phyloP scores from a whole-genome alignment of 1,284 basidiomycete species.

The Ustilago hordei region DNA sequence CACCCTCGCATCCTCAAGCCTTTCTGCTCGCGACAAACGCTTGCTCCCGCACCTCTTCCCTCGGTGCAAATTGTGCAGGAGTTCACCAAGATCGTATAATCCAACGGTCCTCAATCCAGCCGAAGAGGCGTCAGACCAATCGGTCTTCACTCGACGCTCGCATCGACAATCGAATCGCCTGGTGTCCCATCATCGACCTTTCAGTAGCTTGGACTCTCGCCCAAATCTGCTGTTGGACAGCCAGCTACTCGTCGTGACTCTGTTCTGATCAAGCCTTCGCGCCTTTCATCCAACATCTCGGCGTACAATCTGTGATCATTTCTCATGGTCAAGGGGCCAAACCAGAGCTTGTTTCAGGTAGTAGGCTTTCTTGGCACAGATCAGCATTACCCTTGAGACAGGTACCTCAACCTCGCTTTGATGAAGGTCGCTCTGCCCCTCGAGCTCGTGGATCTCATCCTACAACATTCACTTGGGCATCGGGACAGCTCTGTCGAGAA shows the following conservation, averaged over 20 bases:
- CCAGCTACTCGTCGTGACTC: too few relatives aligned
- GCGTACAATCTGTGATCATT: neutral
- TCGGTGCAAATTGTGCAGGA: neutral
- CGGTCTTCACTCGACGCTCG: too few relatives aligned
- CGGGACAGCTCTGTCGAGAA: neutral
- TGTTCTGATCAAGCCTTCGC: too few relatives aligned
- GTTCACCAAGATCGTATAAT: too few relatives aligned
- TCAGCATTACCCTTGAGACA: neutral
- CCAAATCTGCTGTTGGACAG: too few relatives aligned
- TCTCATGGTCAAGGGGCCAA: neutral
- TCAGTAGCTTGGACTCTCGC: too few relatives aligned
- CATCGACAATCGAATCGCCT: too few relatives aligned
- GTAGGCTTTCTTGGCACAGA: neutral
- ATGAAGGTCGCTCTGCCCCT: slow-evolving; percentile 26
- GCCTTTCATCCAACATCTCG: too few relatives aligned
- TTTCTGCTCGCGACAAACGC: neutral
- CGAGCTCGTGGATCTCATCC: slow-evolving; percentile 48
- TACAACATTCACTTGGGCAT: slow-evolving; percentile 14
- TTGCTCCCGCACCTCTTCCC: neutral
- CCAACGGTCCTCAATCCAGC: too few relatives aligned
- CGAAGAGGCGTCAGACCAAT: too few relatives aligned
- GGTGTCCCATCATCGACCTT: too few relatives aligned
- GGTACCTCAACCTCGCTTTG: neutral
- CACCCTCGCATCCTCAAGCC: neutral
- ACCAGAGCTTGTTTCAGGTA: neutral